Conservation (phyloP, 345 rosid genomes). For the Lepidium didymum region DNA sequence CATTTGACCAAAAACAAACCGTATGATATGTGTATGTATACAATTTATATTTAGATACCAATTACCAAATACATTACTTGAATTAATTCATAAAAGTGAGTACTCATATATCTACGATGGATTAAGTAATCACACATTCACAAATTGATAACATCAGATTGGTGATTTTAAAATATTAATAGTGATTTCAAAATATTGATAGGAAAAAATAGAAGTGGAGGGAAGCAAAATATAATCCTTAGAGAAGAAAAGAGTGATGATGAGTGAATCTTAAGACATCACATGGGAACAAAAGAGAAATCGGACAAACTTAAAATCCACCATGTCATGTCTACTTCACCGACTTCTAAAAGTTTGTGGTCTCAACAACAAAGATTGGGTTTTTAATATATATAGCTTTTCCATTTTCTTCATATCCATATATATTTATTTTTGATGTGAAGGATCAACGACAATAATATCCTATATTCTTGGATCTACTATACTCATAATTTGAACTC, state of each 20-base stretch:
- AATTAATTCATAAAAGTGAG: too few relatives aligned
- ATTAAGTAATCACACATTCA: not conserved
- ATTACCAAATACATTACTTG: not conserved
- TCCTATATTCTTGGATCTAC: not conserved
- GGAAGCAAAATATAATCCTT: too few relatives aligned
- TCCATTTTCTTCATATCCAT: not conserved
- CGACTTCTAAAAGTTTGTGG: conserved; percentile 17
- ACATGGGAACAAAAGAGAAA: conserved; percentile 24
- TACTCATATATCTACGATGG: not conserved
- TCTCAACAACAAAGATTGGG: conserved; percentile 19
- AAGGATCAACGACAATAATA: conserved; percentile 4
- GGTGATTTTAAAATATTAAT: not conserved
- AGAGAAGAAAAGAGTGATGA: conserved; percentile 7
- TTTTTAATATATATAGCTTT: not conserved
- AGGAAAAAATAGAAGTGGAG: not conserved
- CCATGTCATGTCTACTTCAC: conserved; percentile 28
- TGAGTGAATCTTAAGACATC: conserved; percentile 22
- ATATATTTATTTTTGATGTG: not conserved
- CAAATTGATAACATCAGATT: too few relatives aligned
- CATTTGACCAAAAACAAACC: not conserved
- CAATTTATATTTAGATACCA: not conserved
- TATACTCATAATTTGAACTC: not conserved
- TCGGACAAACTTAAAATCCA: conserved; percentile 29
- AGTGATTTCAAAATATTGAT: too few relatives aligned
- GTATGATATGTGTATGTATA: not conserved